Conservation (phyloP, 2,329 filamentous ascomycete species). For the Pseudogymnoascus pannorum region DNA sequence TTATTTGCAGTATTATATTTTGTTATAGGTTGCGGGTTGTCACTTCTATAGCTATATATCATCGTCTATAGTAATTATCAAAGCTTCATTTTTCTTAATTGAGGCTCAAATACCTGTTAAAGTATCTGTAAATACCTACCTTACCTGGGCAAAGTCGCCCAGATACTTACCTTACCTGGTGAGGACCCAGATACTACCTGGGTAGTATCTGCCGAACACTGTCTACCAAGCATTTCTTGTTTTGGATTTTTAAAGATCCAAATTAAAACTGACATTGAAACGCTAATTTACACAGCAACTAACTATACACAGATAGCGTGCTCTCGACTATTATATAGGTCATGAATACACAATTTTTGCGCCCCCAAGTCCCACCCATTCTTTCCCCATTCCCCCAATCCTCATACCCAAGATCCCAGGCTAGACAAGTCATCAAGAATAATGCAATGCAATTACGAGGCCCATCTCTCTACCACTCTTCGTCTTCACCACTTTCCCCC, state of each 20-base stretch:
- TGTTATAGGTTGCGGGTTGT: too few species aligned
- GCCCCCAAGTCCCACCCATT: background rate
- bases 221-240: too few species aligned
- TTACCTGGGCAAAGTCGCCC: too few species aligned
- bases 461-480: too few species aligned
- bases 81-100: background rate
- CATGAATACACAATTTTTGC: background rate
- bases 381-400: background rate
- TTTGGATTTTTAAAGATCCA: too few species aligned
- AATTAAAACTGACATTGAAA: background rate
- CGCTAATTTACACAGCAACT: background rate
- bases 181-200: too few species aligned
- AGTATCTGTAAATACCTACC: too few species aligned
- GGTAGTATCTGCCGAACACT: too few species aligned
- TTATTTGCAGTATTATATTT: too few species aligned
- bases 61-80: background rate
- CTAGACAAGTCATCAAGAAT: background rate
- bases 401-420: background rate
- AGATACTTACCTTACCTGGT: too few species aligned
- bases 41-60: too few species aligned
- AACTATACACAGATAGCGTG: background rate
- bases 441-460: background rate
- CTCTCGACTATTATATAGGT: background rate
- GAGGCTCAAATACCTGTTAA: too few species aligned
- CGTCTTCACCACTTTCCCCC: constrained; percentile 15